Evolutionary conservation across 768 basidiomycete species (phyloP), one percentile per base, ranked within the genome.

Genomic region (Trametes meyenii): DNA sequence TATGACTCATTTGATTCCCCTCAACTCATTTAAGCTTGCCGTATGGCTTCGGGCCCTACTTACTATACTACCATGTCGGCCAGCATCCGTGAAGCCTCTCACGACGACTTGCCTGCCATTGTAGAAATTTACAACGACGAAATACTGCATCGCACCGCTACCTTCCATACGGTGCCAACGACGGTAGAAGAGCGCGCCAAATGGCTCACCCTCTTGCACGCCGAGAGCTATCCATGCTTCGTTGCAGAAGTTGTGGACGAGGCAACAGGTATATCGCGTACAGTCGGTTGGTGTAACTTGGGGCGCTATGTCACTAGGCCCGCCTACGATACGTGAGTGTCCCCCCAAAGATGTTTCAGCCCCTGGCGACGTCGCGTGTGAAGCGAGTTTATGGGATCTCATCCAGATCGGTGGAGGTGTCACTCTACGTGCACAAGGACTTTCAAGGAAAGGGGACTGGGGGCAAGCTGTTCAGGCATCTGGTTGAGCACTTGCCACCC

Each of bases 71-170:
- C n/a, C 48, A 61, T 61, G 60, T 14, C 10, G 0, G 19, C 50
- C 40, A 44, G 16, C 11, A 45, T 62, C 3, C 61, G 61, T 49
- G 35, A 56, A 50, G 50, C 35, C 3, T 46, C 55, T 1, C 36
- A 56, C 1, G 43, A 2, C 10, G 55, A 62, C 43, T 50, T 62
- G 24, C 29, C 40, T 5, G 61, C 61, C 8, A 56, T 62, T 24
- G 33, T 62, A n/a, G 61, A 62, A 1, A 56, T 62, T 26, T 62
- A 62, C 42, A 62, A 62, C 35, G 61, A 62, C 14, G 49, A 62
- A 21, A 62, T 56, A 17, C 61, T 62, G 12, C 33, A 56, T 42
- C 55, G 61, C 1, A 62, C 61, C 1, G 61, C 62, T 5, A 63
- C 62, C 6, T 63, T 63, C 62, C 53, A 63, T 40, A 59, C 57